Percentiles rank a stretch among this genome's conserved stretches.
Conservation (phyloP, 2,329 filamentous ascomycete genomes). For the Arthrinium phaeospermum region DNA sequence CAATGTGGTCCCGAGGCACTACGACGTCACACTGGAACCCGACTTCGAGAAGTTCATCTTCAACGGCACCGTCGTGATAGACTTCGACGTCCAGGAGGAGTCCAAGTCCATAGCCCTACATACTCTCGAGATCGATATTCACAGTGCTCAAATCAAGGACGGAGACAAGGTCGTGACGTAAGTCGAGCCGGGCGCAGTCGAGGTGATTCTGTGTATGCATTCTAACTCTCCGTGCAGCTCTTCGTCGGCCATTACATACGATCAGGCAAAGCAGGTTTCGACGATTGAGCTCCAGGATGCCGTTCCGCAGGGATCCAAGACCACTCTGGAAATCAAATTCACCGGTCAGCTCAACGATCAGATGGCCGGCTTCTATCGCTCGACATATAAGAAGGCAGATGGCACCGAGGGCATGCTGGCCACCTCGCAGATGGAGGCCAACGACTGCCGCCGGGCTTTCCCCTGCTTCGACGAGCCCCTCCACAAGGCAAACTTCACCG, state of each 20-base stretch:
- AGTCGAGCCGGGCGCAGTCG: slow-evolving; percentile 25
- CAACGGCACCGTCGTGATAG: slow-evolving; percentile 82
- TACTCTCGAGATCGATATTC: slow-evolving; percentile 84
- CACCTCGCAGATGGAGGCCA: slow-evolving; percentile 95
- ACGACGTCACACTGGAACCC: slow-evolving; percentile 89
- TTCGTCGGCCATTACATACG: slow-evolving; percentile 72
- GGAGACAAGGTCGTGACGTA: slow-evolving; percentile 59
- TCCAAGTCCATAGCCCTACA: slow-evolving; percentile 86
- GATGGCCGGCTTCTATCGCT: slow-evolving; percentile 98
- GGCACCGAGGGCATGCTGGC: slow-evolving; percentile 84
- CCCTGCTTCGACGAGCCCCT: slow-evolving; percentile 97
- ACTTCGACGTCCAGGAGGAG: slow-evolving; percentile 85
- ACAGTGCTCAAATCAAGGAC: slow-evolving; percentile 71
- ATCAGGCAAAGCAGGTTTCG: slow-evolving; percentile 81
- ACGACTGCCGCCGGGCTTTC: slow-evolving; percentile 89
- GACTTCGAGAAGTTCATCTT: slow-evolving; percentile 89
- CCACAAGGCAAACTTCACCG: slow-evolving; percentile 89
- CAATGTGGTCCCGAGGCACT: slow-evolving; percentile 92
- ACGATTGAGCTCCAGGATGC: slow-evolving; percentile 79
- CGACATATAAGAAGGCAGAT: slow-evolving; percentile 84
- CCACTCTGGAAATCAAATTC: slow-evolving; percentile 78
- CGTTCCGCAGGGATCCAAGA: slow-evolving; percentile 77
- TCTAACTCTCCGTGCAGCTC: slow-evolving; percentile 52
- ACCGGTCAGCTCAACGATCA: slow-evolving; percentile 83
- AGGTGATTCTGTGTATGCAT: slow-evolving; percentile 24